Evolutionary conservation across 2,329 filamentous ascomycete genomes (phyloP), one percentile per base, ranked within the genome.

Genomic region (Berkeleyomyces basicola): DNA sequence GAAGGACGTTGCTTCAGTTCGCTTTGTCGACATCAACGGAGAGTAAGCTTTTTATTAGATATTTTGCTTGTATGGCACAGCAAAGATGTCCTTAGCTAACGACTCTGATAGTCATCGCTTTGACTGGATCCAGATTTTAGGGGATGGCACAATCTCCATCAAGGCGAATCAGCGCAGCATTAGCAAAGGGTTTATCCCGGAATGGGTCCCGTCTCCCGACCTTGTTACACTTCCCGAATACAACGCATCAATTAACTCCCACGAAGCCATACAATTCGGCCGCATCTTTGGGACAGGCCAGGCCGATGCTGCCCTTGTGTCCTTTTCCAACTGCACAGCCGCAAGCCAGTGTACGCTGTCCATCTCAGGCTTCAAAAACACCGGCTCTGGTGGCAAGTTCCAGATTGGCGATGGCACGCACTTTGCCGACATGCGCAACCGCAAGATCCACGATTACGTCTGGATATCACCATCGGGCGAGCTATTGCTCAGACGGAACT

Each of bases 111-210:
- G 47, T 53, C 43, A 59, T 36, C 58, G 51, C 37, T 46, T 33
- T 23, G 62, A 64, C 42, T 61, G 58, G 58, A 66, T 74, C 40
- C 68, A 63, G 60, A 67, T 71, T 0, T 65, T 73, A 31, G 63
- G 71, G 7, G 68, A 64, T 11, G 69, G 69, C 31, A 65, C 63
- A 11, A 64, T 71, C 3, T 57, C 68, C n/a, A 66, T 70, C 43
- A 72, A 64, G 63, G 58, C 67, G 42, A 73, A 70, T 65, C 60
- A 63, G 23, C 61, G 65, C 31, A 63, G 63, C 43, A 49, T 37
- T 6, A 62, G 40, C n/a, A 65, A 64, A 23, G 61, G 63, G 23
- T 37, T 67, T 31, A 36, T 62, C 7, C 64, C 65, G 4, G n/a
- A 42, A 7, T 67, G 66, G 66, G 53, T 62, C 14, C 10, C 37